Evolutionary conservation across 768 basidiomycete species (phyloP), one percentile per base, ranked within the genome.

Genomic region (Pleurotus djamor): DNA sequence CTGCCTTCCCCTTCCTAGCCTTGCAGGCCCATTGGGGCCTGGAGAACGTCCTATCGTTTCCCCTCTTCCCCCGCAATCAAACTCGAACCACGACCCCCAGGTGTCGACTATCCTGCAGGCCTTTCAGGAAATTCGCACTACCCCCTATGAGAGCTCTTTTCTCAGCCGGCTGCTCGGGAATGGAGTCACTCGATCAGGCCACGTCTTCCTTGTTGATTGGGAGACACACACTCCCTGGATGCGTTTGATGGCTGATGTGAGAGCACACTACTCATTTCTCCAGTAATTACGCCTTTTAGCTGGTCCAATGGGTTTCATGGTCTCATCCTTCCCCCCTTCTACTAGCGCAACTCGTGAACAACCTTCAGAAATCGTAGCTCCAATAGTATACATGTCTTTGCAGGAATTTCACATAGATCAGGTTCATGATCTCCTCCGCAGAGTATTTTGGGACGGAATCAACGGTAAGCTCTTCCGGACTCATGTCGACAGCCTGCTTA

Each of bases 381-480:
- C 90, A 1, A 86, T 93, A 59, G 76, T 76, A 5, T 94, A 92
- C 61, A 77, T 79, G 14, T 79, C 81, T 34, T 79, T 94, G 10
- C 83, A 83, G 55, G 61, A 72, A 12, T 76, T 66, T 43, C 89
- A 93, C 68, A 69, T 93, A 5, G 71, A 71, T 48, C 91, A 92
- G 68, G 81, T 92, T 13, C 88, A 93, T 60, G 88, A 88, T 49
- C 71, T 93, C 3, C 73, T 94, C 44, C 72, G 78, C 50, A 78
- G 85, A 9, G 80, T 77, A 0, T 94, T 94, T 68, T 93, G 92
- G 92, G 73, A 81, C 8, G 91, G 89, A 12, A 87, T 94, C 43
- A 80, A 91, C 68, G 85, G 91, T 91, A 59, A 52, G 79, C 61
- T 41, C 21, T 35, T 21, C 36, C 4, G 47, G 52, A 43, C 21